Conservation (phyloP, 73 alveolate genomes). For the Paramecium sexaurelia region DNA sequence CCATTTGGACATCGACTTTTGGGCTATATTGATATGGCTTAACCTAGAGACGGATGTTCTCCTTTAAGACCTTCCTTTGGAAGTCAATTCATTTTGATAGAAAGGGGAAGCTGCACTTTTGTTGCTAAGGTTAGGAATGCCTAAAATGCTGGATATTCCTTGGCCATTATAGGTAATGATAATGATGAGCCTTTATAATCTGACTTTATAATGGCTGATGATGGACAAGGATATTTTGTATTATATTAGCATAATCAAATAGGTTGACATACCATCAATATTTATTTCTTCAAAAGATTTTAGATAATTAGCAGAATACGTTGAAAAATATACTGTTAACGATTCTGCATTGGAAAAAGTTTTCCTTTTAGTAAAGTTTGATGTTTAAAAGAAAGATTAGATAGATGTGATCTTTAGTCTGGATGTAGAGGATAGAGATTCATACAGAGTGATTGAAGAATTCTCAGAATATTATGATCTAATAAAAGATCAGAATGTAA, state of each 20-base stretch:
- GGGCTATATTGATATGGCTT: background rate
- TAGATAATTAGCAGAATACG: background rate
- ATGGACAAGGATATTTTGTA: slow-evolving; percentile 69
- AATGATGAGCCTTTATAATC: slow-evolving; percentile 43
- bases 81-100: slow-evolving; percentile 41
- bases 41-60: background rate
- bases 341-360: background rate
- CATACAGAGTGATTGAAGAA: background rate
- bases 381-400: background rate
- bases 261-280: slow-evolving; percentile 47
- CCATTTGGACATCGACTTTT: slow-evolving; percentile 23
- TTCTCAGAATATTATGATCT: background rate
- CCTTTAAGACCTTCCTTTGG: background rate
- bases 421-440: background rate
- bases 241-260: background rate
- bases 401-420: background rate
- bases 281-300: background rate
- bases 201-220: slow-evolving; percentile 78
- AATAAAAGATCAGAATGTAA: background rate
- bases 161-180: slow-evolving; percentile 74
- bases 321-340: background rate
- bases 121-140: slow-evolving; percentile 78
- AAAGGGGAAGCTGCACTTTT: slow-evolving; percentile 77
- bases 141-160: slow-evolving; percentile 71
- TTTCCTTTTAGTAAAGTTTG: background rate